phyloP scores from a whole-genome alignment of 2,329 filamentous ascomycete genomes.

The Fusarium begoniae region DNA sequence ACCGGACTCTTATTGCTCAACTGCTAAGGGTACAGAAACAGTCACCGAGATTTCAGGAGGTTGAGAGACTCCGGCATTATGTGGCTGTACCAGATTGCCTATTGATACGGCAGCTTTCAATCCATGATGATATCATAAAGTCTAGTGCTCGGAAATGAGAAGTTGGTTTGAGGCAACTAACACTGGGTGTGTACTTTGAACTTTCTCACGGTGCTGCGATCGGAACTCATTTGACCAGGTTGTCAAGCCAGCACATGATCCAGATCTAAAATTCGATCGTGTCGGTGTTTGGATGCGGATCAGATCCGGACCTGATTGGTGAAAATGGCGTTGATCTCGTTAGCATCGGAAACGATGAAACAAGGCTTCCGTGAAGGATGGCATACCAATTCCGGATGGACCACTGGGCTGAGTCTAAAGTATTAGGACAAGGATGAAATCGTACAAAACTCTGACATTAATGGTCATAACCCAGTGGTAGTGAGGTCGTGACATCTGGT shows the following conservation, averaged over 20 bases:
- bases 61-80: not conserved
- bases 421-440: not conserved
- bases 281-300: not conserved
- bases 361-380: not conserved
- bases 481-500: not conserved
- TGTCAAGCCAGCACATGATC: not conserved
- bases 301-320: not conserved
- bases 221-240: not conserved
- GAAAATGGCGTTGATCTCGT: not conserved
- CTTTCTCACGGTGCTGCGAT: not conserved
- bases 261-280: rapidly evolving
- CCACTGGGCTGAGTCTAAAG: not conserved
- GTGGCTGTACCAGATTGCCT: not conserved
- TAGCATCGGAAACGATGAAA: not conserved
- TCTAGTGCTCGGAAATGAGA: rapidly evolving
- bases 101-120: rapidly evolving
- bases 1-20: not conserved
- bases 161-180: not conserved
- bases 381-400: too few species aligned
- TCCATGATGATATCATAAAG: not conserved
- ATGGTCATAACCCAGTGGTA: not conserved
- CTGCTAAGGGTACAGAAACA: not conserved
- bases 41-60: not conserved
- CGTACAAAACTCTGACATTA: not conserved
- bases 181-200: not conserved